Percentiles rank a stretch among this genome's conserved stretches.
Evolutionary conservation across 2,329 filamentous ascomycete species (phyloP).

Genomic region (Fusarium goolgardi): DNA sequence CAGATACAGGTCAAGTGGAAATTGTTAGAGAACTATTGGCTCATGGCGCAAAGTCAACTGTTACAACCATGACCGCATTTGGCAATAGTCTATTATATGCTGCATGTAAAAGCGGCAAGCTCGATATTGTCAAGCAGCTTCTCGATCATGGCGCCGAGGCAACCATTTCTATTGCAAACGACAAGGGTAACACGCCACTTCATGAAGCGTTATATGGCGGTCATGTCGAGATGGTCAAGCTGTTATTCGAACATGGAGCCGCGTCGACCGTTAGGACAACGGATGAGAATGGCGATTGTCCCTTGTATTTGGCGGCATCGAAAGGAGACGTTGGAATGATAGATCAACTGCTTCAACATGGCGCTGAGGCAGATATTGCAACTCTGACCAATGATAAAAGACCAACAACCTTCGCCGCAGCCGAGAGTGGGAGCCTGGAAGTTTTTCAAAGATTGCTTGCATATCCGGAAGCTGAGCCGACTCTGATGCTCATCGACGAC

Average conservation of each 20-base stretch:
- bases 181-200: neutral
- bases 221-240: neutral
- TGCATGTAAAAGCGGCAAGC: neutral
- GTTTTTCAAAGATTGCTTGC: neutral
- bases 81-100: neutral
- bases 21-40: fast-evolving
- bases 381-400: neutral
- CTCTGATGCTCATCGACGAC: neutral
- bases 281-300: neutral
- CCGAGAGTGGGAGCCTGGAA: fast-evolving
- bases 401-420: neutral
- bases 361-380: neutral
- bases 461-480: fast-evolving
- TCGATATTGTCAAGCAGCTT: neutral
- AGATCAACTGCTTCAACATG: neutral
- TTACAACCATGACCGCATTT: fast-evolving
- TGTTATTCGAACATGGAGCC: neutral
- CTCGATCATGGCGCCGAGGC: neutral
- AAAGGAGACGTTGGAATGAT: fast-evolving
- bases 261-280: fast-evolving
- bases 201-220: neutral
- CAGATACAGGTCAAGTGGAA: fast-evolving
- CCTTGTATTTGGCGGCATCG: fast-evolving
- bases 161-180: neutral
- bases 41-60: fast-evolving